These are phyloP conservation scores for Zoysia japonica DNA, from an alignment of 176 grass and related monocot species.

Conservation along the genomic window DNA sequence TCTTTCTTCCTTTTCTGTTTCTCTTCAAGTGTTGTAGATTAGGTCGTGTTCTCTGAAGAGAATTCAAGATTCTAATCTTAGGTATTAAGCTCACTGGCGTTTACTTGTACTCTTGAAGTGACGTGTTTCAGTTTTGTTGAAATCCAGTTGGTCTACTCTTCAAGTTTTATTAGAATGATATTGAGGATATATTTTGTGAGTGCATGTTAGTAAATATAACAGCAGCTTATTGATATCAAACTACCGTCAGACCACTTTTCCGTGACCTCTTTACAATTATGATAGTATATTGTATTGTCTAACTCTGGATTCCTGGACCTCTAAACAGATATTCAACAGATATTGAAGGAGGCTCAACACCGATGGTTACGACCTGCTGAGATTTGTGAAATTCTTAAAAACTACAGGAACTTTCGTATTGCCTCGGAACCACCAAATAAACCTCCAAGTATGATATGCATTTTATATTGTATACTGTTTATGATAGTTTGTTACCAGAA, in stretches of 20 bases:
- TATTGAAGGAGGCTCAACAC: constrained; percentile 80
- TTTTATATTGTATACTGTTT: constrained; percentile 14
- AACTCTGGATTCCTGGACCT: constrained; percentile 26
- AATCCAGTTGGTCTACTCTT: not conserved
- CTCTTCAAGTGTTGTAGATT: not conserved
- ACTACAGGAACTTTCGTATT: constrained; percentile 77
- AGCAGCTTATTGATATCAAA: not conserved
- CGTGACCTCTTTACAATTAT: not conserved
- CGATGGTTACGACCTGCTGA: constrained; percentile 92
- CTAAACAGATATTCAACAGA: constrained; percentile 83
- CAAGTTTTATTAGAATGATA: not conserved
- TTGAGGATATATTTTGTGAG: constrained; percentile 14
- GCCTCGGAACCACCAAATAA: constrained; percentile 82
- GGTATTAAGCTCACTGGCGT: not conserved
- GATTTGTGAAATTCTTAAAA: constrained; percentile 96
- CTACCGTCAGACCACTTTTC: not conserved
- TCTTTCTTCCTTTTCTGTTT: not conserved
- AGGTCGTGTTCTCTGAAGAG: not conserved
- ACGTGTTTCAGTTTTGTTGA: not conserved
- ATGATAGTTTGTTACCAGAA: constrained; percentile 14
- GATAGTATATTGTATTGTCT: constrained; percentile 17
- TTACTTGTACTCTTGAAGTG: not conserved
- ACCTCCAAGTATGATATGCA: constrained; percentile 70
- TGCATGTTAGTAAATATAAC: not conserved
- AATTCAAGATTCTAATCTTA: not conserved